Evolutionary conservation across 495 filamentous ascomycete genomes (phyloP).

Genomic region (Tuber calosporum): DNA sequence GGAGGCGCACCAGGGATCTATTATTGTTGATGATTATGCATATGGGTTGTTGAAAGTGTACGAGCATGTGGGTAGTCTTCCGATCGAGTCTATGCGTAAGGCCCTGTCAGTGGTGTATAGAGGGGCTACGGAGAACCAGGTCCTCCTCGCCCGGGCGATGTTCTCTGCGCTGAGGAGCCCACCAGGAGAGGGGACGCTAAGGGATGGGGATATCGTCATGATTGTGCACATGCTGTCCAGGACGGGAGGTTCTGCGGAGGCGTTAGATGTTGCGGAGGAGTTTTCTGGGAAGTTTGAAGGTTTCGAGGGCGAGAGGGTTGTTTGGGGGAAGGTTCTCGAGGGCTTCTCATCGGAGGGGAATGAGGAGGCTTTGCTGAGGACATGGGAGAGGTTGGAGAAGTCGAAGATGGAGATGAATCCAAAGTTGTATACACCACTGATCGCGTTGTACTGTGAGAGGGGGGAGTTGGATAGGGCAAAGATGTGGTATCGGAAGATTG

Average conservation of each 20-base stretch:
- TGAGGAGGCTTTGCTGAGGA: constrained; percentile 49
- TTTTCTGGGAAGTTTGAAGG: background rate
- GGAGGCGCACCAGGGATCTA: background rate
- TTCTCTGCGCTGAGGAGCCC: constrained; percentile 17
- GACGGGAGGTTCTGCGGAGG: constrained; percentile 22
- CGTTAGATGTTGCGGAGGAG: constrained; percentile 21
- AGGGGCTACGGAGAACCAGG: constrained; percentile 5
- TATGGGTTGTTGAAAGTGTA: constrained; percentile 25
- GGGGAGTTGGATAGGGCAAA: constrained; percentile 52
- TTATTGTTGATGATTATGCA: constrained; percentile 32
- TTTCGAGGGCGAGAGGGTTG: background rate
- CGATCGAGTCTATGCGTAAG: constrained; percentile 7
- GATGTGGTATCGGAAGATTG: constrained; percentile 58
- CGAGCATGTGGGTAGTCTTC: constrained; percentile 25
- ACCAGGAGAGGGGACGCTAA: constrained; percentile 37
- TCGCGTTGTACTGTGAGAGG: constrained; percentile 48
- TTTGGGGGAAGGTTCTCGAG: constrained; percentile 57
- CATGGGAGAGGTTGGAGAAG: constrained; percentile 42
- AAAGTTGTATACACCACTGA: constrained; percentile 48
- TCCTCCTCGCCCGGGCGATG: constrained; percentile 25
- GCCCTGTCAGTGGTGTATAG: constrained; percentile 11
- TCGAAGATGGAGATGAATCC: constrained; percentile 41
- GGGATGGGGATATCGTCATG: constrained; percentile 55
- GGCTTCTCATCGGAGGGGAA: constrained; percentile 62
- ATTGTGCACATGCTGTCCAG: constrained; percentile 49